phyloP scores from a whole-genome alignment of 2,329 filamentous ascomycete species.

The Penicillium janthinellum region DNA sequence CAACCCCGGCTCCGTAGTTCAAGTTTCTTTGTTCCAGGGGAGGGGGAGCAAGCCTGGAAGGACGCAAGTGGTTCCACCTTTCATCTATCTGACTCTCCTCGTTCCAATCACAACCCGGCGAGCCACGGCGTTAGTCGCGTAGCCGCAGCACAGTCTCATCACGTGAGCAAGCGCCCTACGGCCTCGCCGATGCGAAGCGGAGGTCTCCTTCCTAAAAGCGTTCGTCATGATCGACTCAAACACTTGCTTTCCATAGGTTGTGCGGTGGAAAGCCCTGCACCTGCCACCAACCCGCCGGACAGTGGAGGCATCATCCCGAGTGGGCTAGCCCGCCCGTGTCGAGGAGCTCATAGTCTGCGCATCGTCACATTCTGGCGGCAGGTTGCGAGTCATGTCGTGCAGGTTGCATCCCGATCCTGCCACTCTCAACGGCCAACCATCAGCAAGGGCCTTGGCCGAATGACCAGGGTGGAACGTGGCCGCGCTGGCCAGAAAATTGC shows the following conservation, averaged over 20 bases:
- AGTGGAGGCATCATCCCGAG: not conserved
- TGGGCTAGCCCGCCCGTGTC: not conserved
- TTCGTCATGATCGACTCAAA: slow-evolving; percentile 1
- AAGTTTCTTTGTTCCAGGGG: slow-evolving; percentile 5
- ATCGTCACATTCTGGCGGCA: slow-evolving; percentile 11
- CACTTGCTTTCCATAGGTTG: not conserved
- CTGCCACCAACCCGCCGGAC: not conserved
- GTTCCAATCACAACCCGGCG: not conserved
- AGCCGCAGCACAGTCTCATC: slow-evolving; percentile 23
- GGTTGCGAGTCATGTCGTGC: slow-evolving; percentile 24
- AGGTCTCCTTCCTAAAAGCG: slow-evolving; percentile 6
- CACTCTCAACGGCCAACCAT: slow-evolving; percentile 14
- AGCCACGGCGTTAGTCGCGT: slow-evolving; percentile 26
- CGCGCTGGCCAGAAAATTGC: not conserved
- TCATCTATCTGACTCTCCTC: not conserved
- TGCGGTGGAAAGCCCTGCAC: not conserved
- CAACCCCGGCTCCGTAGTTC: slow-evolving; percentile 5
- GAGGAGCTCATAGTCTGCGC: slow-evolving; percentile 2
- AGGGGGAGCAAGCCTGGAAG: not conserved
- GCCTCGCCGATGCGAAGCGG: not conserved
- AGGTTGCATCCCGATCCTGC: slow-evolving; percentile 13
- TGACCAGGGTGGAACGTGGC: slow-evolving; percentile 20
- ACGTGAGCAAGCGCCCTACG: slow-evolving; percentile 17
- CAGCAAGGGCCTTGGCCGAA: not conserved
- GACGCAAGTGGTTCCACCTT: slow-evolving; percentile 4